Evolutionary conservation across 352 stramenopile species (phyloP).

Genomic region (Pythium insidiosum): DNA sequence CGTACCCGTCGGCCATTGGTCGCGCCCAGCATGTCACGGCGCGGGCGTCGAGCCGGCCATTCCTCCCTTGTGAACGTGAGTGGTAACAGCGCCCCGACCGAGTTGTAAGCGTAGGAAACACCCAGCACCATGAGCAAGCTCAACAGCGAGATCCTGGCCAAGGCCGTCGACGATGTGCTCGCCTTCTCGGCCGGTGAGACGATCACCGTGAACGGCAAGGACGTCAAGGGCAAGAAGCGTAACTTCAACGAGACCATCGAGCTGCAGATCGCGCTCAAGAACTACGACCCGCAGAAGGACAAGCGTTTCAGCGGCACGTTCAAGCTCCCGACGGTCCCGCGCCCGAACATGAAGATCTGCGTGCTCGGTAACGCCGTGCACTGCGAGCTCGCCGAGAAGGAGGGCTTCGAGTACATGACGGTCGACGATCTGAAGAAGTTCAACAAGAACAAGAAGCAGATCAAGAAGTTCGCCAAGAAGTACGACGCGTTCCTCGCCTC

Average conservation of each 20-base stretch:
- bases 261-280: conserved; percentile 98
- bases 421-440: conserved; percentile 99
- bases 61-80: conserved; percentile 73
- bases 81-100: conserved; percentile 54
- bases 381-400: conserved; percentile 97
- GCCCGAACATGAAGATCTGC: conserved; percentile 95
- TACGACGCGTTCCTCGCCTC: conserved; percentile 99
- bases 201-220: conserved; percentile 85
- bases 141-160: conserved; percentile 94
- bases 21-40: too few relatives aligned
- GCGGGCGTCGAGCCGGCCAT: conserved; percentile 30
- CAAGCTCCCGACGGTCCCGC: conserved; percentile 95
- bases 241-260: conserved; percentile 99
- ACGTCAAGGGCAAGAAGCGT: conserved; percentile 98
- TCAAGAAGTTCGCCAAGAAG: conserved; percentile 99
- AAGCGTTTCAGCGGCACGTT: conserved; percentile 99
- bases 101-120: conserved; percentile 15
- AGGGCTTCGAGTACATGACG: conserved; percentile 97
- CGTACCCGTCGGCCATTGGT: too few relatives aligned
- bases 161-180: conserved; percentile 95
- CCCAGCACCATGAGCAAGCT: conserved; percentile 90
- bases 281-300: conserved; percentile 99
- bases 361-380: conserved; percentile 98
- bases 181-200: conserved; percentile 93
- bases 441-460: conserved; percentile 99